Evolutionary conservation across 768 basidiomycete genomes (phyloP).

Genomic region (Sutorius australiensis): DNA sequence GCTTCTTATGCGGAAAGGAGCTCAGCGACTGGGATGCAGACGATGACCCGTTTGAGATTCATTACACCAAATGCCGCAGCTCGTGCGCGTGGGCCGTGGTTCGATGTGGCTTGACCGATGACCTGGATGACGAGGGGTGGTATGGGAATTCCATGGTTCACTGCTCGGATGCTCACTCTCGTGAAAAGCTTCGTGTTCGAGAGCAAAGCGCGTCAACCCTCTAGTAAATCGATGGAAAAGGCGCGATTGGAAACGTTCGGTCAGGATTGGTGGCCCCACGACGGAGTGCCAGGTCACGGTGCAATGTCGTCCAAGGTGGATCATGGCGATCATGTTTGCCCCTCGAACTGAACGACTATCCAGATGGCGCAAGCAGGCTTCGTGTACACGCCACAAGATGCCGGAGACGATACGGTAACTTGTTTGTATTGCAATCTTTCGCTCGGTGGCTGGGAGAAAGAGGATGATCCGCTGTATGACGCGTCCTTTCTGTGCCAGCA

Average conservation of each 20-base stretch:
- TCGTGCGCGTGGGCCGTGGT: conserved; percentile 82
- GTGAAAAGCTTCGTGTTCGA: conserved; percentile 51
- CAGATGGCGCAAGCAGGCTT: conserved; percentile 89
- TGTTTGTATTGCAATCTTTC: conserved; percentile 83
- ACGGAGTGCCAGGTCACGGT: conserved; percentile 54
- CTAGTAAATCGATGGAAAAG: conserved; percentile 64
- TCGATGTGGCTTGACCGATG: conserved; percentile 63
- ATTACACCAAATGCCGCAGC: conserved; percentile 62
- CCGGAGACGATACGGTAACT: conserved; percentile 73
- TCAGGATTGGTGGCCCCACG: conserved; percentile 77
- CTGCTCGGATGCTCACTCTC: not conserved
- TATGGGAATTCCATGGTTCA: conserved; percentile 30
- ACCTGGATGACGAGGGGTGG: conserved; percentile 56
- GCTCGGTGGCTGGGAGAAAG: conserved; percentile 82
- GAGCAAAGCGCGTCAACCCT: conserved; percentile 61
- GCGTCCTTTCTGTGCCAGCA: not conserved
- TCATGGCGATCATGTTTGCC: not conserved
- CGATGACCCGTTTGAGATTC: conserved; percentile 86
- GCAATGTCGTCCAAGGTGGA: conserved; percentile 69
- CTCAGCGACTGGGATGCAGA: conserved; percentile 80
- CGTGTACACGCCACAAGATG: conserved; percentile 64
- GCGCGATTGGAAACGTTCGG: conserved; percentile 69
- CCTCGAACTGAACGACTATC: conserved; percentile 1
- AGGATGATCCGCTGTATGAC: conserved; percentile 84
- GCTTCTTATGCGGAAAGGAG: conserved; percentile 80